phyloP scores from a whole-genome alignment of 139 green algal species.

The Limnomonas spitsbergensis region DNA sequence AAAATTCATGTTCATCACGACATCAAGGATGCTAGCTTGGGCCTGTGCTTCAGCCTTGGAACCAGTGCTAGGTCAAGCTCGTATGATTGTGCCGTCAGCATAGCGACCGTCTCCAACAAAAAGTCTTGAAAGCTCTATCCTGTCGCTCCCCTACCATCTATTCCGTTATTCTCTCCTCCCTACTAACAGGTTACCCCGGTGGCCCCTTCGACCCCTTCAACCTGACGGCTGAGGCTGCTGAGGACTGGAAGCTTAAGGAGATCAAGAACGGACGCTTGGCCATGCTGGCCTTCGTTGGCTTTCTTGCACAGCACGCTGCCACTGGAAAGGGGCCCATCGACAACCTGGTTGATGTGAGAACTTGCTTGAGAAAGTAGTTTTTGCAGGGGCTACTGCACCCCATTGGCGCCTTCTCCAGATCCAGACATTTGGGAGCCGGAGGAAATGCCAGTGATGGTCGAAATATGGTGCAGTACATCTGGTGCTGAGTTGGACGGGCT shows the following conservation, averaged over 20 bases:
- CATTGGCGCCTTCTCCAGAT: too few relatives aligned
- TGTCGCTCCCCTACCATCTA: too few relatives aligned
- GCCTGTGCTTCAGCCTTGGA: not conserved
- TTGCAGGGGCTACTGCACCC: too few relatives aligned
- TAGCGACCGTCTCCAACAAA: not conserved
- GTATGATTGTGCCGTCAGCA: not conserved
- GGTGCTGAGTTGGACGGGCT: too few relatives aligned
- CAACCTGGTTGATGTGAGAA: constrained; percentile 53
- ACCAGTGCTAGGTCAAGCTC: not conserved
- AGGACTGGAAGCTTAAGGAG: constrained; percentile 84
- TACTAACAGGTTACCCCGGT: constrained; percentile 29
- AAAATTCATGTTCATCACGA: not conserved
- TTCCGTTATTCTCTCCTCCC: not conserved
- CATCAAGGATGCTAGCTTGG: too few relatives aligned
- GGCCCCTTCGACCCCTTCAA: constrained; percentile 90
- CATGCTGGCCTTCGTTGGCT: constrained; percentile 62
- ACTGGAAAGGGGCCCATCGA: constrained; percentile 76
- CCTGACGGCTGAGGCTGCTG: constrained; percentile 85
- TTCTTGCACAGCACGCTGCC: constrained; percentile 41
- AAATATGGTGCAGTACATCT: too few relatives aligned
- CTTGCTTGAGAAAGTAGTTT: not conserved
- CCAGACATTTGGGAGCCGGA: too few relatives aligned
- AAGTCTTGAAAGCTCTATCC: not conserved
- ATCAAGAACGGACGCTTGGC: constrained; percentile 81
- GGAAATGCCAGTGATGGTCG: too few relatives aligned